A percentile compares a stretch with the other conserved stretches of the same genome.
Conservation (phyloP, 2,329 filamentous ascomycete genomes). For the Cytospora leucostoma region DNA sequence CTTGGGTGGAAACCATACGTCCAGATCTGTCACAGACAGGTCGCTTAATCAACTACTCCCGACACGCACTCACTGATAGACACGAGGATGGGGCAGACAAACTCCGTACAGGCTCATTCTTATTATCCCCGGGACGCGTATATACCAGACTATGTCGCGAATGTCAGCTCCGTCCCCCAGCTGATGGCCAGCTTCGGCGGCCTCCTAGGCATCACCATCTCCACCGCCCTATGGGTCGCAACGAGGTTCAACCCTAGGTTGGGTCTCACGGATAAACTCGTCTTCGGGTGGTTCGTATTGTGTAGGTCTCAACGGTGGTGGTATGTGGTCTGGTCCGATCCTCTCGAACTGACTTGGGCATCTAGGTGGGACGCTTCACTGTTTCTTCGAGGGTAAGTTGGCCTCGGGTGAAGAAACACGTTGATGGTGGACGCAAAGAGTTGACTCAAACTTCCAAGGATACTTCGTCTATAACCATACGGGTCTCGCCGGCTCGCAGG, state of each 20-base stretch:
- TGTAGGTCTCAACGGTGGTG: constrained; percentile 45
- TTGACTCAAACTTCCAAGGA: constrained; percentile 43
- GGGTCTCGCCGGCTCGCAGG: constrained; percentile 65
- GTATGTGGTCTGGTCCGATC: background rate
- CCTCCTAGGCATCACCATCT: constrained; percentile 41
- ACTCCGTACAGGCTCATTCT: constrained; percentile 41
- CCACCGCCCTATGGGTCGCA: constrained; percentile 37
- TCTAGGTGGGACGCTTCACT: constrained; percentile 68
- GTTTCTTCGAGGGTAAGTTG: constrained; percentile 73
- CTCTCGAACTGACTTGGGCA: constrained; percentile 24
- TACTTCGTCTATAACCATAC: constrained; percentile 76
- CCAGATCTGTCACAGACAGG: background rate
- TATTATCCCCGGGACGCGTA: constrained; percentile 50
- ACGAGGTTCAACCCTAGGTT: constrained; percentile 37
- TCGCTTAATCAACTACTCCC: background rate
- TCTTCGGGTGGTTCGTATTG: constrained; percentile 56
- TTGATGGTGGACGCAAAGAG: background rate
- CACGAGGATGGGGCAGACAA: constrained; percentile 19
- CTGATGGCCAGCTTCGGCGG: constrained; percentile 43
- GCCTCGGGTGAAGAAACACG: background rate
- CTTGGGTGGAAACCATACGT: too few species aligned
- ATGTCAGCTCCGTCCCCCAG: constrained; percentile 42
- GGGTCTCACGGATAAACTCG: constrained; percentile 43
- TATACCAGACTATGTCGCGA: constrained; percentile 50
- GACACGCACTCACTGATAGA: background rate